Evolutionary conservation across 768 basidiomycete genomes (phyloP), one percentile per base, ranked within the genome.

Genomic region (Russula griseocarnosa): DNA sequence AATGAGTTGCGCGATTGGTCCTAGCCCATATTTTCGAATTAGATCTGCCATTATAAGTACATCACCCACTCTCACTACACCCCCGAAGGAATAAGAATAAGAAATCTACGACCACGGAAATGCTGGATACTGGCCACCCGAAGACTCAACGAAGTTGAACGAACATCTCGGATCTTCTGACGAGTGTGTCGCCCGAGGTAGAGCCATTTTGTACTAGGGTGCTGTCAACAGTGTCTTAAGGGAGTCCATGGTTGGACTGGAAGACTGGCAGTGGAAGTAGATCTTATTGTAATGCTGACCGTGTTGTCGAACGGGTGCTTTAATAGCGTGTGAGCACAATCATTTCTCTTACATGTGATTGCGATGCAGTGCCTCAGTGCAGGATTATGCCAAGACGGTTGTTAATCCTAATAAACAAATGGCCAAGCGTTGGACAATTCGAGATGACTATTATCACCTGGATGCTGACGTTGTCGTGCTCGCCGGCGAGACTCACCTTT

Each of bases 341-440:
- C 53, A 10, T 30, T 30, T 13, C 44, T 56, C 55, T 3, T 40
- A 20, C 47, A 20, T 55, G 5, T 26, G 30, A 3, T 30, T 47
- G 24, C 18, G 1, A 20, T 28, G 3, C 14, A 80, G 79, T 38
- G n/a, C n/a, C 70, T 74, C 18, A 74, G 77, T 20, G 76, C 78
- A n/a, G 77, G 79, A 80, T 24, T 77, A 66, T 65, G 73, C 78
- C 26, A 79, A 80, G 68, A 75, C 76, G 22, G 77, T 79, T 38
- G 75, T 77, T 13, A 69, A 70, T 40, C 77, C 79, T 9, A 69
- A 76, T 58, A 72, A 65, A 42, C 75, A 79, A 68, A 74, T 77
- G 59, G 74, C 71, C 8, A 75, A 73, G 7, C 73, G 73, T 46
- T 68, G 71, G 50, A 71, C 73, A 0, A 72, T 81, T 63, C 74